These are phyloP conservation scores for Apophysomyces elegans DNA, from an alignment of 371 early-diverging fungal genomes.

Conservation along the genomic window DNA sequence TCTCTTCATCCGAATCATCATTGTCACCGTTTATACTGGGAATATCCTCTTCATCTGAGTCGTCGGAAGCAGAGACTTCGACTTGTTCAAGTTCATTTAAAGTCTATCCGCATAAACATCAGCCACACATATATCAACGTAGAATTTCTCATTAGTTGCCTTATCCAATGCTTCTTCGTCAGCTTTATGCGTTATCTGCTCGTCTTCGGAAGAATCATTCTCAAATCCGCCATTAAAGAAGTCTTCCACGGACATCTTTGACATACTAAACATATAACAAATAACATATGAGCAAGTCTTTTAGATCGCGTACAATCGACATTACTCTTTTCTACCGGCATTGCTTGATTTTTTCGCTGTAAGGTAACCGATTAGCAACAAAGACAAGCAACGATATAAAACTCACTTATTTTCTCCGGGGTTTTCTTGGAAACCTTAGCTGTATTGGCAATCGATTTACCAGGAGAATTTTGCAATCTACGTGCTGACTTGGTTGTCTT, in stretches of 20 bases:
- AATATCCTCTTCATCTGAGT: slow-evolving; percentile 11
- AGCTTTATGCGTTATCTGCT: background rate
- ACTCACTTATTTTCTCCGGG: background rate
- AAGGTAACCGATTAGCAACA: background rate
- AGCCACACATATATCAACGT: slow-evolving; percentile 9
- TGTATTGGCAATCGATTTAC: background rate
- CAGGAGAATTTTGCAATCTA: background rate
- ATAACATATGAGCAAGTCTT: background rate
- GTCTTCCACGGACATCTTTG: slow-evolving; percentile 30
- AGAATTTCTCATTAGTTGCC: background rate
- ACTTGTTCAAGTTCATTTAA: slow-evolving; percentile 15
- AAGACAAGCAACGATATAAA: background rate
- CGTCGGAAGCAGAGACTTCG: slow-evolving; percentile 16
- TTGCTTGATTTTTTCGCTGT: background rate
- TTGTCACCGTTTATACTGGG: slow-evolving; percentile 2
- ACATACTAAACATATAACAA: background rate
- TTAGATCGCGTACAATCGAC: background rate
- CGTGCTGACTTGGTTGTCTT: background rate
- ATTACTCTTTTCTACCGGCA: background rate
- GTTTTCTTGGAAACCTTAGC: background rate
- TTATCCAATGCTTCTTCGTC: slow-evolving; percentile 15
- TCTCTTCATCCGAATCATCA: slow-evolving; percentile 9
- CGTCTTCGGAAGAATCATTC: slow-evolving; percentile 17
- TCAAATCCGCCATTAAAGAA: slow-evolving; percentile 31
- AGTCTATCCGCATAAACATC: slow-evolving; percentile 20